Evolutionary conservation across 139 green algal species (phyloP).

Genomic region (Edaphochlamys debaryana): DNA sequence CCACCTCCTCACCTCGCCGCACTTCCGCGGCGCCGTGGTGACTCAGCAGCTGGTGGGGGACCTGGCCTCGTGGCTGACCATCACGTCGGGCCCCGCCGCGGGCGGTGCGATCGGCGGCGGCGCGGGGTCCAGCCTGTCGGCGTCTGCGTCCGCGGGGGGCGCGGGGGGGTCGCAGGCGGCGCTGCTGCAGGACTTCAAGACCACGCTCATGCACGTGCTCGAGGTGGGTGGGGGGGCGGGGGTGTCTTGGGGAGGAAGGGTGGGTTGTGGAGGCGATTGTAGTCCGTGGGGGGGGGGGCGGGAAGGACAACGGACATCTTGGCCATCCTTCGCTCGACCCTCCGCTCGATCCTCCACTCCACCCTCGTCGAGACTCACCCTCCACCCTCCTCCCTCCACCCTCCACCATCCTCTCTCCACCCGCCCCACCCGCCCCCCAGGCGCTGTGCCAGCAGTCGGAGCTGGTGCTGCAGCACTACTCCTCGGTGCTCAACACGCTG

Average conservation of each 20-base stretch:
- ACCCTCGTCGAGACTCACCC: too few relatives aligned
- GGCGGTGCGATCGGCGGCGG: not conserved
- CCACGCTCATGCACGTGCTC: constrained; percentile 73
- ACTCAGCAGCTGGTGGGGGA: constrained; percentile 62
- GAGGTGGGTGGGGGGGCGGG: constrained; percentile 52
- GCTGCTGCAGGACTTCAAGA: constrained; percentile 66
- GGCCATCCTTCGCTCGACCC: too few relatives aligned
- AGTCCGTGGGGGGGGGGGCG: too few relatives aligned
- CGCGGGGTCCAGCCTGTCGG: not conserved
- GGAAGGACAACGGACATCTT: too few relatives aligned
- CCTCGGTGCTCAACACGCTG: constrained; percentile 62
- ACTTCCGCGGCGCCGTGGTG: constrained; percentile 62
- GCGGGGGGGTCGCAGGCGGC: not conserved
- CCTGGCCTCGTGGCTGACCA: constrained; percentile 61
- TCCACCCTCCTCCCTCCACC: too few relatives aligned
- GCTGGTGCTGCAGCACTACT: constrained; percentile 68
- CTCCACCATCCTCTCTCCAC: too few relatives aligned
- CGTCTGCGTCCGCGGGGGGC: not conserved
- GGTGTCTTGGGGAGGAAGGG: too few relatives aligned
- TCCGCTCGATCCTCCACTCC: too few relatives aligned
- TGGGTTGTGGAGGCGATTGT: too few relatives aligned
- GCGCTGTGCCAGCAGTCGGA: constrained; percentile 62
- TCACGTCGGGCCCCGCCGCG: constrained; percentile 34
- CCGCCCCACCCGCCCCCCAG: too few relatives aligned
- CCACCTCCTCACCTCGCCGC: constrained; percentile 70